phyloP scores from a whole-genome alignment of 768 basidiomycete genomes.

The Nidularia pulvinata region DNA sequence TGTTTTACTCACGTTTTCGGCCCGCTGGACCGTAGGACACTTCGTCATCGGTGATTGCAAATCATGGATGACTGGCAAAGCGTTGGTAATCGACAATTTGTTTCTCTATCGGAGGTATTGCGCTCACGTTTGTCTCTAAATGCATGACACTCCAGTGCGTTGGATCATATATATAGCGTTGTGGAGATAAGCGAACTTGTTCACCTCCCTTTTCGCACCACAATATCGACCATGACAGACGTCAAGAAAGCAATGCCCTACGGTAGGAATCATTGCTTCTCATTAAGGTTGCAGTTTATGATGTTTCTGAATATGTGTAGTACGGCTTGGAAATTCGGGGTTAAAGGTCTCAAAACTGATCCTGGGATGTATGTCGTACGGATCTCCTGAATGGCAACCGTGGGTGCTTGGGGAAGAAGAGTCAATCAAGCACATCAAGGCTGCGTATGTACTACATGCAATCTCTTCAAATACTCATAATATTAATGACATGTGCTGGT shows the following conservation, averaged over 20 bases:
- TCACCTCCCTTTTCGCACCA: background rate
- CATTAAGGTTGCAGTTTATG: no score
- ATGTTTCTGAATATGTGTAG: constrained; percentile 19
- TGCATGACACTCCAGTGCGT: no score
- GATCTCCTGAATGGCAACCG: constrained; percentile 45
- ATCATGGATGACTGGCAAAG: no score
- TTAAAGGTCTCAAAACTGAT: constrained; percentile 67
- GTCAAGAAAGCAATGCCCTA: constrained; percentile 18
- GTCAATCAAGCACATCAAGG: constrained; percentile 50
- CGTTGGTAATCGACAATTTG: no score
- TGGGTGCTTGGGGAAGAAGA: constrained; percentile 50
- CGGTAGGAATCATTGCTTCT: constrained; percentile 8
- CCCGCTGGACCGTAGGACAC: no score
- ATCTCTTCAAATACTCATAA: background rate
- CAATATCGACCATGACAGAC: background rate
- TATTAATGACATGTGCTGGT: background rate
- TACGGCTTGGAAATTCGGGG: constrained; percentile 48
- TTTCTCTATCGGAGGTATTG: no score
- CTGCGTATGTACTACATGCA: constrained; percentile 1
- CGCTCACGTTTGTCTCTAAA: no score
- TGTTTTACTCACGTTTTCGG: no score
- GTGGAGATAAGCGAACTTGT: background rate
- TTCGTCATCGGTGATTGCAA: no score
- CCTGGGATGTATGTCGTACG: constrained; percentile 63
- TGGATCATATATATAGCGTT: no score